A percentile compares a stretch with the other conserved stretches of the same genome.
Evolutionary conservation across 1,284 basidiomycete species (phyloP).

Genomic region (Coriolopsis trogii): DNA sequence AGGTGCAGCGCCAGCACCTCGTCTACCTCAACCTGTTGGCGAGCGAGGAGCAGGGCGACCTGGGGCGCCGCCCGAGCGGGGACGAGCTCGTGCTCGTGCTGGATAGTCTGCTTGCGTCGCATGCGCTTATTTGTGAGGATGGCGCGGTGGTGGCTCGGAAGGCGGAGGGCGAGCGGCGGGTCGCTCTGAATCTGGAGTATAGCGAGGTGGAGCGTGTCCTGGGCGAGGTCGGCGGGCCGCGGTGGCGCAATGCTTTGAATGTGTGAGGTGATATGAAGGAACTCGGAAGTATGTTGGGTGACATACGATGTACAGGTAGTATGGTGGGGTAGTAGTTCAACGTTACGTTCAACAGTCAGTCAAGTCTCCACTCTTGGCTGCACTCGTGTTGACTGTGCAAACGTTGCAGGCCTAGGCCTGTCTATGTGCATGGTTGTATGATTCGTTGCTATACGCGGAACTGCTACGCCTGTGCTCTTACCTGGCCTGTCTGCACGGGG

Average conservation of each 20-base stretch:
- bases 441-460: too few species aligned
- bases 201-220: constrained; percentile 74
- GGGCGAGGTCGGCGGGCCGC: constrained; percentile 66
- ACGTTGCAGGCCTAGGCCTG: too few species aligned
- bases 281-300: too few species aligned
- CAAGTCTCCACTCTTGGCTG: too few species aligned
- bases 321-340: too few species aligned
- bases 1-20: constrained; percentile 76
- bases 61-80: constrained; percentile 52
- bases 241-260: constrained; percentile 65
- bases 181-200: constrained; percentile 72
- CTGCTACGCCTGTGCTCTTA: too few species aligned
- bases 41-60: constrained; percentile 42
- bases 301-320: too few species aligned
- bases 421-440: too few species aligned
- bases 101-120: constrained; percentile 70
- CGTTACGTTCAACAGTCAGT: too few species aligned
- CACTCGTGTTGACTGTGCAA: too few species aligned
- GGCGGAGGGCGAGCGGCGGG: constrained; percentile 56
- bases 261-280: too few species aligned
- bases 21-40: constrained; percentile 62
- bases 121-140: constrained; percentile 73
- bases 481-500: too few species aligned
- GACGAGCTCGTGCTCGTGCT: constrained; percentile 64
- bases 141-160: constrained; percentile 55